These are phyloP conservation scores for Calycina herbarum DNA, from an alignment of 2,329 filamentous ascomycete species.

Conservation along the genomic window DNA sequence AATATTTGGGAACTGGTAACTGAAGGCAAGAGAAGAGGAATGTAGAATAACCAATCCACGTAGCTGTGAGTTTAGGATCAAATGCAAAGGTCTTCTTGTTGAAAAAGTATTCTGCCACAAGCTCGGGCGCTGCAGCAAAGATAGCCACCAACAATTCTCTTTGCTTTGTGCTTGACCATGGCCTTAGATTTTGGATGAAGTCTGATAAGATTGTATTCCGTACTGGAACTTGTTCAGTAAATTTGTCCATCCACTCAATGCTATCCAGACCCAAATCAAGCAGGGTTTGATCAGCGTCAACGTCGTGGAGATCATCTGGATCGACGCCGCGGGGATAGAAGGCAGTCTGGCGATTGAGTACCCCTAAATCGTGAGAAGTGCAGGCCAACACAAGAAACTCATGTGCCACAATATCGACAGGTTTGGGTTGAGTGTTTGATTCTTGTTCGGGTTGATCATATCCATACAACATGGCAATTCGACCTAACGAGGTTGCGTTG, in stretches of 20 bases:
- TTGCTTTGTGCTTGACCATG: conserved; percentile 79
- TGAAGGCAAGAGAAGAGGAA: conserved; percentile 82
- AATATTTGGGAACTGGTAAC: conserved; percentile 69
- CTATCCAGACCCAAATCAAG: conserved; percentile 69
- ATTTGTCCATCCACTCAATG: conserved; percentile 69
- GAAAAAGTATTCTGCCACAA: conserved; percentile 84
- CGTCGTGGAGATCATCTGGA: conserved; percentile 52
- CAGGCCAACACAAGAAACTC: conserved; percentile 74
- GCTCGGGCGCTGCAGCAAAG: conserved; percentile 78
- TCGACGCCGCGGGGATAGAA: conserved; percentile 76
- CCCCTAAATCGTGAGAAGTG: conserved; percentile 70
- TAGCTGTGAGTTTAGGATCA: conserved; percentile 87
- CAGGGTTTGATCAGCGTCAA: conserved; percentile 46
- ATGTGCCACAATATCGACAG: conserved; percentile 70
- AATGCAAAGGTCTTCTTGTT: conserved; percentile 79
- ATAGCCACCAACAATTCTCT: conserved; percentile 78
- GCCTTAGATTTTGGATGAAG: conserved; percentile 76
- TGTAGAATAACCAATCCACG: conserved; percentile 92
- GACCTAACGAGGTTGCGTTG: conserved; percentile 70
- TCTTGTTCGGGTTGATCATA: conserved; percentile 53
- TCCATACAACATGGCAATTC: conserved; percentile 71
- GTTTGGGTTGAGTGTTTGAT: conserved; percentile 43
- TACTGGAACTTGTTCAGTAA: conserved; percentile 66
- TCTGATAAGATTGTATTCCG: conserved; percentile 78
- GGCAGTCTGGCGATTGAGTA: conserved; percentile 75